Conservation (phyloP, 2,329 filamentous ascomycete genomes). For the Aquanectria penicillioides region DNA sequence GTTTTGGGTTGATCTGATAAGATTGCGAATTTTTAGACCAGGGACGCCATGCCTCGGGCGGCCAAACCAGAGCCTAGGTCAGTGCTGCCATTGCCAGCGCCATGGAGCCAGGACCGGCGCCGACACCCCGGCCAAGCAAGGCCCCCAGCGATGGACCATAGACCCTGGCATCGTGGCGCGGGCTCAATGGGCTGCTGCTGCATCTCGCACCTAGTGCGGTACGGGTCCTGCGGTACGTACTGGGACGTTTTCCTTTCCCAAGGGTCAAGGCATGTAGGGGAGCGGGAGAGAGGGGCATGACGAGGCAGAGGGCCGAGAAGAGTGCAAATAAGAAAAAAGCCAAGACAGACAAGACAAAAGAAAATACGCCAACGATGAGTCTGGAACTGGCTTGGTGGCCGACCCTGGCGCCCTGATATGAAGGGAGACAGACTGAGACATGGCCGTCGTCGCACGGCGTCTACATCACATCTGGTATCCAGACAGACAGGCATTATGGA, state of each 20-base stretch:
- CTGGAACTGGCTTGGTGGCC: not conserved
- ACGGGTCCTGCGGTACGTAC: not conserved
- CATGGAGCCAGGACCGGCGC: not conserved
- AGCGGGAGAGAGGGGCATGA: too few species aligned
- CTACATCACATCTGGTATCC: too few species aligned
- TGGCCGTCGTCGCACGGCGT: too few species aligned
- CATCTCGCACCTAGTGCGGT: too few species aligned
- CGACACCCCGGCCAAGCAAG: not conserved
- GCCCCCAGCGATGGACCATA: not conserved
- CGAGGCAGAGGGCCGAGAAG: too few species aligned
- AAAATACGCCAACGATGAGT: too few species aligned
- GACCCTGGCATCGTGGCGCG: constrained; percentile 8
- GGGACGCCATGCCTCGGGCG: constrained; percentile 12
- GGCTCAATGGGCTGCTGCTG: not conserved
- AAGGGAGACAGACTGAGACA: not conserved
- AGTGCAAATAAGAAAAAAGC: not conserved
- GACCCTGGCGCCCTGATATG: not conserved
- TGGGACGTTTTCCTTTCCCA: too few species aligned
- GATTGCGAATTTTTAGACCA: constrained; percentile 26
- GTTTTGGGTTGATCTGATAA: constrained; percentile 37
- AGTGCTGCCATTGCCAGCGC: constrained; percentile 7
- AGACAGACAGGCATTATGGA: too few species aligned
- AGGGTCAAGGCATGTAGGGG: too few species aligned
- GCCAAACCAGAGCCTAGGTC: not conserved
- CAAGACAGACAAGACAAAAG: not conserved